Base-by-base conservation (phyloP, 495 filamentous ascomycete species). In the Neurospora sp. region DNA sequence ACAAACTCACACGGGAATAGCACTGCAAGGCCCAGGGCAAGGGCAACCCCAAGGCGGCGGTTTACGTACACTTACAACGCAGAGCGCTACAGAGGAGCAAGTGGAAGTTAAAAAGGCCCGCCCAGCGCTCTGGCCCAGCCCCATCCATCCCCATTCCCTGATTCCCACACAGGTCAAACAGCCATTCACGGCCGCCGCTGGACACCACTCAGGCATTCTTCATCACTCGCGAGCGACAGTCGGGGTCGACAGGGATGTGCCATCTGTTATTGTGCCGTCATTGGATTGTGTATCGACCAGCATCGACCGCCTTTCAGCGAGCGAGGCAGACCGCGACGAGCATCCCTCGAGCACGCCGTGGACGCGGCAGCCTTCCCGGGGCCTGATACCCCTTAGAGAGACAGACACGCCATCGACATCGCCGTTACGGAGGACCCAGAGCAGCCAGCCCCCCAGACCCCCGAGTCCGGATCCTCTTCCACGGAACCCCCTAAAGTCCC, bases 231-330 rank as follows among this genome's bases (percentile, higher is more conserved):
- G 27, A 66, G 54, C 54, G 27, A 66, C 31, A 66, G 23, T 66
- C 23, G 7, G 54, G 54, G 27, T 14, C 23, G 54, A 66, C 54
- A 66, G 54, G 54, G 54, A 66, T 66, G 54, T 62, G 54, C 23
- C 12, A 62, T 62, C 54, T 31, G 54, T 66, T 66, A 66, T 35
- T 66, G 54, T 66, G 54, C 54, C 54, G 54, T 66, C 27, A 66
- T 66, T 66, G 54, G 54, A 66, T 66, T 66, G 54, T 66, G 54
- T 66, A 66, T 66, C 54, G 54, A 66, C 54, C 54, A 66, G 54
- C 54, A 66, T 66, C 54, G 54, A 66, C 54, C 54, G 54, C 54
- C 27, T 66, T 66, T 66, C 54, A 66, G 54, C 27, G 27, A 66
- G 54, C 54, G 54, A 66, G 27, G 54, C 54, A 66, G 54, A 66